Base-by-base conservation (phyloP, 345 rosid species). In the Corymbia maculata region DNA sequence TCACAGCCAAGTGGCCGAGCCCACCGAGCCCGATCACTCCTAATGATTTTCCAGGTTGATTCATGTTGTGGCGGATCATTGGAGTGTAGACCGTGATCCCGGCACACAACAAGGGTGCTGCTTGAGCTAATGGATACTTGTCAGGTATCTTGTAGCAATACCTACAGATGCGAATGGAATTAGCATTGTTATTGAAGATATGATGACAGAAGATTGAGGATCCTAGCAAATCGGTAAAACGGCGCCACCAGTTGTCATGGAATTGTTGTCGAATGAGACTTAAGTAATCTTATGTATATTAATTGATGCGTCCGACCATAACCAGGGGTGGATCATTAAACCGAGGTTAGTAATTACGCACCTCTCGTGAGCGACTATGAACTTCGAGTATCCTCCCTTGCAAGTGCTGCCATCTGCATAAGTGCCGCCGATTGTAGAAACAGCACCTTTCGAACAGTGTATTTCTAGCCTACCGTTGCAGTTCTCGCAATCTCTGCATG, bases 21-120 rank as follows among this genome's bases (percentile, higher is more conserved):
- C 94, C 95, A 17, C 94, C 95, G 2, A 90, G 91, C 8, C 95
- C 94, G 2, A 93, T 89, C 52, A 91, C 95, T 10, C 95, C 93
- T 8, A 93, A 85, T 85, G 89, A 80, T 86, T 92, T 91, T 21
- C 93, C 95, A 0, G 93, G 91, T 88, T 92, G 93, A 85, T 93
- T 92, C 91, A 93, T 92, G 79, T 88, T 89, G 24, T 91, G 91
- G 86, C 87, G 88, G 86, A 91, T 87, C 93, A 93, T 89, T 0
- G 95, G 93, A 64, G 87, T 87, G 88, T 92, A 93, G 24, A 91
- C 92, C 42, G 93, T 91, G 61, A 93, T 91, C 85, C 94, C 93
- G 13, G 93, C 92, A 80, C 93, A 93, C 45, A 92, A 92, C 87
- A 90, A 86, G 17, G 94, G 95, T 32, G 94, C 94, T 22, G 92